Evolutionary conservation across 108 stramenopile genomes (phyloP), one percentile per base, ranked within the genome.

Genomic region (Cyclotella sp.): DNA sequence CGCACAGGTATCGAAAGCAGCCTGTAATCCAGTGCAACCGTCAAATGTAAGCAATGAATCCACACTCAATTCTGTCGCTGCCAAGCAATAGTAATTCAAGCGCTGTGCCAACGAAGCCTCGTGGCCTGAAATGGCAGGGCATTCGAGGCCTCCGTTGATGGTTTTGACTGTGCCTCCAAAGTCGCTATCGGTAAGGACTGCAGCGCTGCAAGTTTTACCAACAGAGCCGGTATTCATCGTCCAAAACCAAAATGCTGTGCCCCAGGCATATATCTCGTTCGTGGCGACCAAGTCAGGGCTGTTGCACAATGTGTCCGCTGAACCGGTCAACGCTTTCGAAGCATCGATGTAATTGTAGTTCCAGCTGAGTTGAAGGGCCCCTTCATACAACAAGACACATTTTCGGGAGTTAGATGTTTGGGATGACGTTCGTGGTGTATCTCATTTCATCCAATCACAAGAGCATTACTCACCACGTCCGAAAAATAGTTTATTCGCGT

Each of bases 331-430:
- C 24, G 54, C 75, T n/a, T 42, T 43, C 8, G 46, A 27, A 10
- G 65, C 57, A 27, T 76, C 59, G 19, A 76, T 66, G 43, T 76
- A 76, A 24, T 76, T 76, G 55, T 76, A 76, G 28, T 66, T 75
- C 73, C 73, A 75, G 63, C 63, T 64, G 40, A 65, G 73, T 26
- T 75, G 64, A 0, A 75, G 15, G 10, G 66, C 40, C 2, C 52
- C 22, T 24, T 19, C 16, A 26, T 12, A 28, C 10, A 16, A 16
- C 15, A 16, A 26, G 55, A 57, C 26, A 12, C 28, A 12, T 12
- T 10, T 28, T 57, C 16, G 28, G 1, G 0, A 16, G 34, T 34
- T 2, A 34, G 34, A 34, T 34, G 34, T 5, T 34, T 34, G 34
- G 34, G 6, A 34, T 2, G 34, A 34, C 34, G 6, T 34, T 6